These are phyloP conservation scores for Salix koriyanagi DNA, from an alignment of 345 rosid species.

Conservation along the genomic window DNA sequence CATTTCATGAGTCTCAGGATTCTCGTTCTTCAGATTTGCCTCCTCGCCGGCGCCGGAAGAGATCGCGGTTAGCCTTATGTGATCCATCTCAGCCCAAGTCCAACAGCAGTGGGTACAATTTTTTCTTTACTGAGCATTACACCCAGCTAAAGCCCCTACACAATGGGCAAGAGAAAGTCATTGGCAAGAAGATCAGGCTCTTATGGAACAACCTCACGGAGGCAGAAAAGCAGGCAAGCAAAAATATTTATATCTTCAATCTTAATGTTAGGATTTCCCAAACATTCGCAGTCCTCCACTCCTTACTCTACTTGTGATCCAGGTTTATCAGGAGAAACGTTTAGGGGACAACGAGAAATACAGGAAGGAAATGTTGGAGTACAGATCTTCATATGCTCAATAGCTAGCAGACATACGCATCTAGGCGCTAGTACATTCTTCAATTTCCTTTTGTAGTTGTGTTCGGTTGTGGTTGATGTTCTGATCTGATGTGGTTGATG, in stretches of 20 bases:
- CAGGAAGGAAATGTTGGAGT: slow-evolving; percentile 60
- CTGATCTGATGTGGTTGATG: too few relatives aligned
- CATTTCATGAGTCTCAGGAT: slow-evolving; percentile 28
- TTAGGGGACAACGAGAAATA: slow-evolving; percentile 69
- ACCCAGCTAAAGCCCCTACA: slow-evolving; percentile 54
- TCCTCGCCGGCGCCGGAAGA: slow-evolving; percentile 44
- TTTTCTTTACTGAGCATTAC: slow-evolving; percentile 66
- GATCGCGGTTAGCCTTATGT: slow-evolving; percentile 37
- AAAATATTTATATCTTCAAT: not conserved
- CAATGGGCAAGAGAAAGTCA: slow-evolving; percentile 52
- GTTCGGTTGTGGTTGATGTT: not conserved
- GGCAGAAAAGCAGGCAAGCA: slow-evolving; percentile 61
- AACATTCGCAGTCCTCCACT: not conserved
- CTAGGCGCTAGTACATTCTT: too few relatives aligned
- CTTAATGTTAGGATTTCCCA: not conserved
- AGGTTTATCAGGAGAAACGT: slow-evolving; percentile 75
- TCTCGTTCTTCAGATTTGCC: slow-evolving; percentile 30
- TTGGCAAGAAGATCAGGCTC: slow-evolving; percentile 61
- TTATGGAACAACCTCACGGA: slow-evolving; percentile 68
- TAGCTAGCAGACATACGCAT: not conserved
- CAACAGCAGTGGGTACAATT: slow-evolving; percentile 72
- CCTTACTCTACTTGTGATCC: not conserved
- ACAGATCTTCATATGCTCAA: slow-evolving; percentile 38
- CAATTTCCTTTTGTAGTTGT: too few relatives aligned
- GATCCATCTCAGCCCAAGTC: slow-evolving; percentile 68